These are phyloP conservation scores for Epichloe coenophiala DNA, from an alignment of 2,329 filamentous ascomycete genomes.

Conservation along the genomic window DNA sequence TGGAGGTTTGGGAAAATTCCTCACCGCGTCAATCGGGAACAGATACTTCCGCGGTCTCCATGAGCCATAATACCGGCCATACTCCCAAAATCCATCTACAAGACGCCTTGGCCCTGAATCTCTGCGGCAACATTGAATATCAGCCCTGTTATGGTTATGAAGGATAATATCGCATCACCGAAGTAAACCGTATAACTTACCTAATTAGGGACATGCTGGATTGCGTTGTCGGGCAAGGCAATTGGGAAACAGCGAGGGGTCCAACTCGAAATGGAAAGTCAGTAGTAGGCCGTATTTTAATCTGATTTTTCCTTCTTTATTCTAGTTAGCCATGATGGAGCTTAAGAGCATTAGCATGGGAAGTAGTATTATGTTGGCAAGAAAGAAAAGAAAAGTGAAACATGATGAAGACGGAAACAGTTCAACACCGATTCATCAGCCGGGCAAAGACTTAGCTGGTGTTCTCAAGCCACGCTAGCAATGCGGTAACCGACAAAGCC, in stretches of 20 bases:
- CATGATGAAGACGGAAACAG: neutral
- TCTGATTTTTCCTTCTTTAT: neutral
- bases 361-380: neutral
- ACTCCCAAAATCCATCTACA: slow-evolving; percentile 32
- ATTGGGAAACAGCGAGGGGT: neutral
- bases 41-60: slow-evolving; percentile 58
- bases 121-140: neutral
- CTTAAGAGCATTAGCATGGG: no score
- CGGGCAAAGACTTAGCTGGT: neutral
- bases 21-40: slow-evolving; percentile 64
- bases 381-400: neutral
- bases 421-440: neutral
- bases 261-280: neutral
- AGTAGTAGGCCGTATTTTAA: neutral
- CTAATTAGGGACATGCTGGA: neutral
- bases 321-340: no score
- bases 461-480: neutral
- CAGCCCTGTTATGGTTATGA: neutral
- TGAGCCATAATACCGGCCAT: slow-evolving; percentile 57
- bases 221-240: neutral
- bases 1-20: slow-evolving; percentile 7
- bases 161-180: neutral
- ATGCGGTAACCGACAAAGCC: neutral
- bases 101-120: neutral
- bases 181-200: neutral